phyloP scores from a whole-genome alignment of 129 eudicot species.

The Gnaphalium uliginosum region DNA sequence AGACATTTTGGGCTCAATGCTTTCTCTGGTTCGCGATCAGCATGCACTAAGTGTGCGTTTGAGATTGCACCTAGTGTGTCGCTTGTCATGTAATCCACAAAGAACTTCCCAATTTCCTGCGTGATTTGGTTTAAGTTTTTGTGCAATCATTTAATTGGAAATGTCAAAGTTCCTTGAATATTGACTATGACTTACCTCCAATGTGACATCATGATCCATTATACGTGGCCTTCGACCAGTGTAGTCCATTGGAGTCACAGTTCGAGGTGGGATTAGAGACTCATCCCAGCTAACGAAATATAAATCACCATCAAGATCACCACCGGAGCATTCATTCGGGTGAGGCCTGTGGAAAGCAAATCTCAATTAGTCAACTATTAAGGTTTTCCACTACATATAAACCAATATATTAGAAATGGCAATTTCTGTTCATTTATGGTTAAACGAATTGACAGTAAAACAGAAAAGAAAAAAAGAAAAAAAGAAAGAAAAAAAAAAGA shows the following conservation, averaged over 20 bases:
- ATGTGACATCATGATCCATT: conserved; percentile 87
- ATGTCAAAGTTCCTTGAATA: not conserved
- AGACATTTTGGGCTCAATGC: conserved; percentile 78
- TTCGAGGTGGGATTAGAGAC: conserved; percentile 62
- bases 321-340: conserved; percentile 99
- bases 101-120: conserved; percentile 86
- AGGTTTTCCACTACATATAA: not conserved
- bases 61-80: conserved; percentile 86
- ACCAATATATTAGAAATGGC: not conserved
- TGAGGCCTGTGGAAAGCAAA: conserved; percentile 70
- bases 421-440: not conserved
- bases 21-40: conserved; percentile 86
- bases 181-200: conserved; percentile 47
- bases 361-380: not conserved
- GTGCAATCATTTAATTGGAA: not conserved
- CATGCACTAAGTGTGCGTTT: conserved; percentile 74
- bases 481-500: too few relatives aligned
- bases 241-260: conserved; percentile 88
- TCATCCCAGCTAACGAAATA: conserved; percentile 92
- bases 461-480: too few relatives aligned
- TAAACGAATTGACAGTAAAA: not conserved
- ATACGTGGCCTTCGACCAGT: conserved; percentile 71
- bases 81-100: conserved; percentile 82
- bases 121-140: conserved; percentile 9
- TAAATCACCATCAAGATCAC: conserved; percentile 92